Evolutionary conservation across 345 rosid genomes (phyloP).

Genomic region (Eucalyptus camaldulensis): DNA sequence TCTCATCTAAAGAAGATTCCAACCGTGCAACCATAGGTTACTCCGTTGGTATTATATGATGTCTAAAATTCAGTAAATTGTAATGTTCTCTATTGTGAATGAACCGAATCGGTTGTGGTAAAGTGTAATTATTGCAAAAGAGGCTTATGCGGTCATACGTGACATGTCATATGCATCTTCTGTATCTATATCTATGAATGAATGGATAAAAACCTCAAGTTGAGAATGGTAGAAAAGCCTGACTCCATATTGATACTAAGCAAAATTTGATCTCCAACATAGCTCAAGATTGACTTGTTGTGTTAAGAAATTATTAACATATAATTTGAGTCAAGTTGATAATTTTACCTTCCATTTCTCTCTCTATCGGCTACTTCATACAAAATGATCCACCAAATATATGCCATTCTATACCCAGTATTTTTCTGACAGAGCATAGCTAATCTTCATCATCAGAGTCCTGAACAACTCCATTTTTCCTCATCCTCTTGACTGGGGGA

Average conservation of each 20-base stretch:
- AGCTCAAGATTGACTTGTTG: neutral
- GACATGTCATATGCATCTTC: neutral
- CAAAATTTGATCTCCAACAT: neutral
- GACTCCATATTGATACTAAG: neutral
- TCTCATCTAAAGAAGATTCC: neutral
- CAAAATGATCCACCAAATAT: neutral
- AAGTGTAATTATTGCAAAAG: too few relatives aligned
- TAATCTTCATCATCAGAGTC: conserved; percentile 41
- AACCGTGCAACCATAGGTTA: neutral
- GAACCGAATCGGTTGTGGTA: too few relatives aligned
- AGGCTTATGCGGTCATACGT: neutral
- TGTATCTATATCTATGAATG: neutral
- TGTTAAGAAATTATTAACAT: neutral
- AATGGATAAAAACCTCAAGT: neutral
- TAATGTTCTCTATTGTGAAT: too few relatives aligned
- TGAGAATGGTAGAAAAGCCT: neutral
- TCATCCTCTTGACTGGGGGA: conserved; percentile 22
- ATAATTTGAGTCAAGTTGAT: neutral
- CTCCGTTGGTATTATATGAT: neutral
- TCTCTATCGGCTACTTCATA: neutral
- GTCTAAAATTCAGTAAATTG: neutral
- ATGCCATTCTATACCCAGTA: neutral
- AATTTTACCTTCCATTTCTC: neutral
- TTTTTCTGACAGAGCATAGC: neutral
- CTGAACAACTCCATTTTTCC: conserved; percentile 34